Conservation (phyloP, 2,329 filamentous ascomycete species). For the Purpureocillium lavendulum region DNA sequence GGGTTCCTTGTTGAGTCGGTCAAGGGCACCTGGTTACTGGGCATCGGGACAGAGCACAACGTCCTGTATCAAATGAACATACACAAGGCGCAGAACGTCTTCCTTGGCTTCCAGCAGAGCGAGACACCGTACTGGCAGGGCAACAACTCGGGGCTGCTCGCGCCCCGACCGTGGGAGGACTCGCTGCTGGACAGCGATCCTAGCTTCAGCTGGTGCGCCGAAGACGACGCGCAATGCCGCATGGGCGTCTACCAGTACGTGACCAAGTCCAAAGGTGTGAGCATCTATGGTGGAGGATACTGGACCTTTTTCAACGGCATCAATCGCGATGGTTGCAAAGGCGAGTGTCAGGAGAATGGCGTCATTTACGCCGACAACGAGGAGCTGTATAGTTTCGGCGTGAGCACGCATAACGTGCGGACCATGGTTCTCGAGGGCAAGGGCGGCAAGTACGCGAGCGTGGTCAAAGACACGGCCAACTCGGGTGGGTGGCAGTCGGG, state of each 20-base stretch:
- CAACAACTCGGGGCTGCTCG: conserved; percentile 17
- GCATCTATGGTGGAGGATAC: conserved; percentile 13
- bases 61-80: conserved; percentile 46
- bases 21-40: conserved; percentile 41
- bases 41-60: conserved; percentile 41
- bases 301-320: conserved; percentile 18
- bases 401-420: conserved; percentile 17
- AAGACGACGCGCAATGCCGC: conserved; percentile 14
- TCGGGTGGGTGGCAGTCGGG: conserved; percentile 15
- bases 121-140: conserved; percentile 36
- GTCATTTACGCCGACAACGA: conserved; percentile 10
- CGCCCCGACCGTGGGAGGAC: conserved; percentile 29
- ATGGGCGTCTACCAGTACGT: conserved; percentile 10
- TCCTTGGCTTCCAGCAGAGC: conserved; percentile 34
- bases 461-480: conserved; percentile 12
- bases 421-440: conserved; percentile 18
- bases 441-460: conserved; percentile 8
- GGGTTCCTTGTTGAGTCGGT: conserved; percentile 35
- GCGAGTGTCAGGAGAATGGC: conserved; percentile 10
- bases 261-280: conserved; percentile 8
- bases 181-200: conserved; percentile 13
- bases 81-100: conserved; percentile 32
- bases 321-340: conserved; percentile 8
- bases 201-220: conserved; percentile 16
- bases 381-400: conserved; percentile 17